Conservation (phyloP, 1,284 basidiomycete genomes). For the Agaricales sp. region DNA sequence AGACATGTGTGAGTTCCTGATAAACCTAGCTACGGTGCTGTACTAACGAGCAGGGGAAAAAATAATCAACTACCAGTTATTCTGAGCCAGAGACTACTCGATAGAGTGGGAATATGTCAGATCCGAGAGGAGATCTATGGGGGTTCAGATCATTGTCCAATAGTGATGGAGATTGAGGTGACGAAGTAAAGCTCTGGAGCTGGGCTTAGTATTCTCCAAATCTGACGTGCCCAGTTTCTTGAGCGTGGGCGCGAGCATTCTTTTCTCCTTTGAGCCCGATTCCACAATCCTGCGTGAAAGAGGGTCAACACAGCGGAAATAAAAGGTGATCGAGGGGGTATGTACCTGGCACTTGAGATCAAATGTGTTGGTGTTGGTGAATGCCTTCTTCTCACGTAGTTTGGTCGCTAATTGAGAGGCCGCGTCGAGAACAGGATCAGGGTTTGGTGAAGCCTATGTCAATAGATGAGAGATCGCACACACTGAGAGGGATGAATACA, state of each 20-base stretch:
- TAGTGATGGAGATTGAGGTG: constrained; percentile 61
- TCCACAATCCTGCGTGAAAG: constrained; percentile 53
- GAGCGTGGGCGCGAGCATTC: constrained; percentile 80
- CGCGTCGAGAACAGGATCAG: constrained; percentile 54
- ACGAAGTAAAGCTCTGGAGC: constrained; percentile 15
- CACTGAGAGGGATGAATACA: constrained; percentile 15
- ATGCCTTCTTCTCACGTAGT: constrained; percentile 69
- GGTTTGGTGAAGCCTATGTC: constrained; percentile 20
- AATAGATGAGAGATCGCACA: constrained; percentile 6
- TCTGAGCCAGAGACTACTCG: constrained; percentile 53
- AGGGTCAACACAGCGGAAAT: neutral
- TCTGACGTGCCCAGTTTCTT: constrained; percentile 73
- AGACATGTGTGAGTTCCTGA: constrained; percentile 63
- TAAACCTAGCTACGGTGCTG: neutral
- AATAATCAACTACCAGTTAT: constrained; percentile 38
- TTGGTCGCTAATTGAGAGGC: constrained; percentile 63
- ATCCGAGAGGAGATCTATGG: constrained; percentile 80
- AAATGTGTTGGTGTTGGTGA: constrained; percentile 87
- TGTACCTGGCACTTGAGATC: constrained; percentile 72
- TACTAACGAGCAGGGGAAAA: neutral
- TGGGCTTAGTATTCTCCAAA: constrained; percentile 76
- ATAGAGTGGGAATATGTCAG: constrained; percentile 64
- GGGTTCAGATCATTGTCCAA: constrained; percentile 75
- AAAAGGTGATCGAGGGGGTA: constrained; percentile 1
- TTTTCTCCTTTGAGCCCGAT: constrained; percentile 87